Base-by-base conservation (phyloP, 345 rosid species). In the Hibiscus syriacus region DNA sequence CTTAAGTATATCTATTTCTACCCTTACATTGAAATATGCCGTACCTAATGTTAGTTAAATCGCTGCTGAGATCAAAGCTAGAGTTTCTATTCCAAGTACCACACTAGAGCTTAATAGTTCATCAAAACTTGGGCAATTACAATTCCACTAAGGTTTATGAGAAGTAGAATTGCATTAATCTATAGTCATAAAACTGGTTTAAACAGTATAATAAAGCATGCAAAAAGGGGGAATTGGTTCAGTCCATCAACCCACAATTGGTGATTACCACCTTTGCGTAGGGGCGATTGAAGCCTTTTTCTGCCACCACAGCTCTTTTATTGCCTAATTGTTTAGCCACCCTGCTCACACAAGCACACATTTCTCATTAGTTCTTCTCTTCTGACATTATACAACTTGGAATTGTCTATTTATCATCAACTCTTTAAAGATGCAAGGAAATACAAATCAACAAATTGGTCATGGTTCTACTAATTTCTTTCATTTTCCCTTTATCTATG, bases 301-400 rank as follows among this genome's bases (percentile, higher is more conserved):
- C 98, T 32, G 97, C 97, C 3, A 90, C 98, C 14, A 85, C 91
- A 11, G 96, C 97, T 73, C 98, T 84, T 76, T 88, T 88, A 67
- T 90, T 97, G 45, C 98, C 96, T 27, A 90, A 77, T 68, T 87
- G 82, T 74, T 90, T 85, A 32, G 98, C 96, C 66, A 86, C 93
- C 79, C 97, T 92, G 81, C 45, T 22, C 74, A 73, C 65, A 48
- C 23, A 39, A 45, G 22, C 13, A 43, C 3, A 20, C 14, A 23
- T 2, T 63, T n/a, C 56, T 39, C 48, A 55, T 55, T 10, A 45
- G 29, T 23, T 45, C 14, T 52, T 6, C 16, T 29, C 16, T 9
- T 29, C n/a, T 45, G 30, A n/a, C 27, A 52, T 14, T 22, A 41
- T 19, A n/a, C 13, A 5, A 16, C 23, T 54, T 11, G 14, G 30